Base-by-base conservation (phyloP, 768 basidiomycete genomes). In the Mycena filopes region DNA sequence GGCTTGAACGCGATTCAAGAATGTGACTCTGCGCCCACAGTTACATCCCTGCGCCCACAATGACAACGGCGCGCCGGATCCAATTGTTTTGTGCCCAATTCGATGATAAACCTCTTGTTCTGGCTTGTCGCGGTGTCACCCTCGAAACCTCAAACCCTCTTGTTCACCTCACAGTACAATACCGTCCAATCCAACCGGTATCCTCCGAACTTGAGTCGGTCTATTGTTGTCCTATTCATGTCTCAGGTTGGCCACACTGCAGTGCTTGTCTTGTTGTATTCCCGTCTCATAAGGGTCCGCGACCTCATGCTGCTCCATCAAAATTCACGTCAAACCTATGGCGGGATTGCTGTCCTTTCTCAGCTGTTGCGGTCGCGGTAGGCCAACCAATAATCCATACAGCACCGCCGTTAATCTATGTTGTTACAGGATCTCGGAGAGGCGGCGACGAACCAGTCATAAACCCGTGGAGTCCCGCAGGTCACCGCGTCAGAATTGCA, bases 211-310 rank as follows among this genome's bases (percentile, higher is more conserved):
- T 15, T 15, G 36, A 36, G 36, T 36, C 36, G 33, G 33, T 6
- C 20, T 43, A 12, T 23, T 45, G 40, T 55, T 63, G 38, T 55
- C 49, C 54, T 55, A 7, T 23, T 26, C 45, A 10, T 46, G 16
- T 46, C 51, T 29, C 6, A 15, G 3, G 36, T 57, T 57, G 29
- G 62, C 62, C 46, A 63, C 54, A 63, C 46, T 42, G 23, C n/a
- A 36, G 36, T 28, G n/a, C 25, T 60, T 31, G 11, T 51, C 28
- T 29, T 38, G 10, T 53, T 53, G 49, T 53, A 51, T 31, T 46
- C 28, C 28, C 36, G 29, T 28, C 23, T 55, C 38, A 55, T 40
- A 55, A 55, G 38, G 40, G 0, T 36, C 33, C 33, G 15, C 48
- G 10, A n/a, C 21, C 46, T 59, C 38, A 29, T 50, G 38, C n/a